phyloP scores from a whole-genome alignment of 306 rosid species.

The Vigna angularis region DNA sequence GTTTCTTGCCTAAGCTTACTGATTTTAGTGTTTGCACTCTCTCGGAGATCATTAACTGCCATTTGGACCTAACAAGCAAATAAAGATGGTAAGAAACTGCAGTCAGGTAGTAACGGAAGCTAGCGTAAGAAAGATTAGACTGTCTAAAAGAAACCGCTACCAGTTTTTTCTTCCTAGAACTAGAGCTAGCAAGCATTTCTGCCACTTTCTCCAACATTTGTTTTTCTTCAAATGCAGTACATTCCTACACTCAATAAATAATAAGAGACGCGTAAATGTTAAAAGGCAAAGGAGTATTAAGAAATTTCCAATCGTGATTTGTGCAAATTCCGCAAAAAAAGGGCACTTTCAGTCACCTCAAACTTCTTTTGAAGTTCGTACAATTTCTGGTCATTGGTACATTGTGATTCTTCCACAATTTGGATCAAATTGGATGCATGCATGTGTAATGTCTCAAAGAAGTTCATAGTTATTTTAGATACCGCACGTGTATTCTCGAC shows the following conservation, averaged over 20 bases:
- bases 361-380: conserved; percentile 87
- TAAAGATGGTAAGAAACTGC: conserved; percentile 20
- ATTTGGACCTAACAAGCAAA: conserved; percentile 73
- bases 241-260: conserved; percentile 62
- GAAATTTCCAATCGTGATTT: conserved; percentile 21
- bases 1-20: conserved; percentile 77
- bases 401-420: conserved; percentile 86
- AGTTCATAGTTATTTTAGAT: conserved; percentile 84
- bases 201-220: conserved; percentile 91
- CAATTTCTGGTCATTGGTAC: conserved; percentile 76
- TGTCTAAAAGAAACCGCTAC: conserved; percentile 50
- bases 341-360: conserved; percentile 67
- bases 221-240: conserved; percentile 92
- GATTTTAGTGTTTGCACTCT: conserved; percentile 83
- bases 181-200: conserved; percentile 90
- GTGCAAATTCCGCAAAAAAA: conserved; percentile 8
- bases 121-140: background rate
- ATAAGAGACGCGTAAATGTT: conserved; percentile 26
- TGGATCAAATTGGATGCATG: conserved; percentile 87
- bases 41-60: conserved; percentile 89
- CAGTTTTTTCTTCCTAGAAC: conserved; percentile 89
- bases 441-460: conserved; percentile 78
- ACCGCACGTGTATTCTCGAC: conserved; percentile 82
- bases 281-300: background rate
- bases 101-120: conserved; percentile 17